Evolutionary conservation across 2,329 filamentous ascomycete genomes (phyloP).

Genomic region (Phialemonium atrogriseum): DNA sequence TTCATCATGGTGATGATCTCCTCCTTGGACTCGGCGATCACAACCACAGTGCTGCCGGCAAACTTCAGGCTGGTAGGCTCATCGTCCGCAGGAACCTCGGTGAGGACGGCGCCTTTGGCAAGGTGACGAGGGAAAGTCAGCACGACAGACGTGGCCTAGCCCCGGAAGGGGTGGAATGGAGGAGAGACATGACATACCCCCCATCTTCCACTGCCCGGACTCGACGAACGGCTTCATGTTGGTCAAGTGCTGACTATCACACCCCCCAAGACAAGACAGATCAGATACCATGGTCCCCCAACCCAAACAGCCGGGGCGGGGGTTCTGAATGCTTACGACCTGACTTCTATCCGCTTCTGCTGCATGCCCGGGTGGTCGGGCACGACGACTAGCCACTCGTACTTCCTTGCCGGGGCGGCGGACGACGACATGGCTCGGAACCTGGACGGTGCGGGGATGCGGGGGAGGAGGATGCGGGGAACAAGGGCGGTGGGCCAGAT

Average conservation of each 20-base stretch:
- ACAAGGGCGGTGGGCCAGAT: not conserved
- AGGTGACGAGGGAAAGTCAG: constrained; percentile 3
- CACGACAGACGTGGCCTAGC: not conserved
- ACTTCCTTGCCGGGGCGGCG: constrained; percentile 28
- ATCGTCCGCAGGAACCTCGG: constrained; percentile 56
- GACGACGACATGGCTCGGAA: constrained; percentile 1
- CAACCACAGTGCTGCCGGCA: constrained; percentile 64
- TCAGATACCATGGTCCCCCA: not conserved
- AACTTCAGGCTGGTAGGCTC: constrained; percentile 54
- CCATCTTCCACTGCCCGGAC: constrained; percentile 52
- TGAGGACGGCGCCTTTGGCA: constrained; percentile 51
- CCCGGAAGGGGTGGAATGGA: constrained; percentile 1
- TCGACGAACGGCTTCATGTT: constrained; percentile 43
- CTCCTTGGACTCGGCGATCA: constrained; percentile 57
- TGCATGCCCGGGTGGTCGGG: constrained; percentile 55
- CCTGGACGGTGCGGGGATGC: not conserved
- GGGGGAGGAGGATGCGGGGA: not conserved
- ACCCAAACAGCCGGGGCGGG: too few relatives aligned
- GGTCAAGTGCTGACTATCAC: constrained; percentile 42
- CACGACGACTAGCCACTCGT: constrained; percentile 61
- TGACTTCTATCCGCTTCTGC: constrained; percentile 53
- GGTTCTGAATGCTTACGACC: constrained; percentile 36
- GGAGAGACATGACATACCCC: constrained; percentile 38
- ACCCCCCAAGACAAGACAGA: constrained; percentile 2
- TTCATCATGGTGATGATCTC: constrained; percentile 59